phyloP scores from a whole-genome alignment of 2,329 filamentous ascomycete species.

The Metarhizium anisopliae region DNA sequence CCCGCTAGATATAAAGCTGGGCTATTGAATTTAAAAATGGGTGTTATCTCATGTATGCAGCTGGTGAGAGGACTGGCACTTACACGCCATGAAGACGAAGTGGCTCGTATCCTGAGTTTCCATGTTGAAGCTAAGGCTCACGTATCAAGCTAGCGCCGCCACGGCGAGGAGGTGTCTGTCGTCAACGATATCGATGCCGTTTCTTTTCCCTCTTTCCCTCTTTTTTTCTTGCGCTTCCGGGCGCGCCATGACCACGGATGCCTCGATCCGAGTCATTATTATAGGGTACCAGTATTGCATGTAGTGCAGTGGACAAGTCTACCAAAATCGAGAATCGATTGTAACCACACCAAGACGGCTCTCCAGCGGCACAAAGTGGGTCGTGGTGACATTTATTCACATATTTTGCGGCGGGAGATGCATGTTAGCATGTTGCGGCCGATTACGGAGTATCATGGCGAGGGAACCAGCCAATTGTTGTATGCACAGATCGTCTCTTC shows the following conservation, averaged over 20 bases:
- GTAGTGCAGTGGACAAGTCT: background rate
- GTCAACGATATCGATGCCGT: background rate
- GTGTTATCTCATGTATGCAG: background rate
- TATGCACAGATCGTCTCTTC: no score
- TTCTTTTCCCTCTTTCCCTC: background rate
- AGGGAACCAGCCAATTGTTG: no score
- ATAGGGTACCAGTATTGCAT: background rate
- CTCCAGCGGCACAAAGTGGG: no score
- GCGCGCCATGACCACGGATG: no score
- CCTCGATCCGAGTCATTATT: no score
- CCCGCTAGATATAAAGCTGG: background rate
- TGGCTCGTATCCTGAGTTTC: background rate
- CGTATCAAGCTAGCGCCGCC: background rate
- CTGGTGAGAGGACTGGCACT: background rate
- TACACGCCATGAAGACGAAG: background rate
- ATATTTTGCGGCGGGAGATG: no score
- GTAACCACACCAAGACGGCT: no score
- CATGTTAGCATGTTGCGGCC: no score
- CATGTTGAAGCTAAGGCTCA: background rate
- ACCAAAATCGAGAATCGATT: no score
- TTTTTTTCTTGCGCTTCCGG: background rate
- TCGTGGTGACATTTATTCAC: no score
- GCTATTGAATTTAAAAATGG: background rate
- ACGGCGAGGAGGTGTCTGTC: background rate
- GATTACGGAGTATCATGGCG: no score